Evolutionary conservation across 2,329 filamentous ascomycete species (phyloP), one percentile per base, ranked within the genome.

Genomic region (Talaromyces sp.): DNA sequence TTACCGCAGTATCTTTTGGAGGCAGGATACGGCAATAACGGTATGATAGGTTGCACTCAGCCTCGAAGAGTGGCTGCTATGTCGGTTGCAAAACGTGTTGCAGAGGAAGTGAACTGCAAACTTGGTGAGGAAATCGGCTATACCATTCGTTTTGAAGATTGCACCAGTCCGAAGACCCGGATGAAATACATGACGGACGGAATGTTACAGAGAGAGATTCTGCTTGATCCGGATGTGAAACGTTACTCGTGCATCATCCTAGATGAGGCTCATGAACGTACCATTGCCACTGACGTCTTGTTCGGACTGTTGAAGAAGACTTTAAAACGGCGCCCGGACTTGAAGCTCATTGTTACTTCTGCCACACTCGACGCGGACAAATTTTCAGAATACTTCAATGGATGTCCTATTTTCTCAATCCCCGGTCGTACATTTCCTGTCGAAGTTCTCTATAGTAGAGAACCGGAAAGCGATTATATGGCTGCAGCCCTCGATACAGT

Each of bases 101-200:
- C 93, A 0, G 93, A 98, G 74, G 95, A 99, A 80, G 92, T 98
- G 66, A 94, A 95, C 16, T 97, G 94, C 71, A 86, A 89, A 68
- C 85, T 98, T 13, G 95, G 95, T 39, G 88, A 93, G 64, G 93
- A 97, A 75, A 94, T 99, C 68, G 95, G 95, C 63, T 99, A 99
- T 76, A 97, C 91, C 8, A 97, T 99, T 74, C 92, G 95, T 75
- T 99, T 99, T 75, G 95, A 99, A 74, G 95, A 99, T 79, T 91
- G 89, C 75, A 97, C 94, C 0, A 91, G 89, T 69, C 88, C 92
- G 1, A 85, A 89, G 19, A 99, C 95, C 1, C 92, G 89, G 74
- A 97, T 99, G 82, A 99, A 99, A 81, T 99, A 99, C 81, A 97
- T 99, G 94, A 99, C 95, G 16, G 95, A 99, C 73, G 95, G 95